Conservation (phyloP, 2,329 filamentous ascomycete species). For the Fusarium nygamai region DNA sequence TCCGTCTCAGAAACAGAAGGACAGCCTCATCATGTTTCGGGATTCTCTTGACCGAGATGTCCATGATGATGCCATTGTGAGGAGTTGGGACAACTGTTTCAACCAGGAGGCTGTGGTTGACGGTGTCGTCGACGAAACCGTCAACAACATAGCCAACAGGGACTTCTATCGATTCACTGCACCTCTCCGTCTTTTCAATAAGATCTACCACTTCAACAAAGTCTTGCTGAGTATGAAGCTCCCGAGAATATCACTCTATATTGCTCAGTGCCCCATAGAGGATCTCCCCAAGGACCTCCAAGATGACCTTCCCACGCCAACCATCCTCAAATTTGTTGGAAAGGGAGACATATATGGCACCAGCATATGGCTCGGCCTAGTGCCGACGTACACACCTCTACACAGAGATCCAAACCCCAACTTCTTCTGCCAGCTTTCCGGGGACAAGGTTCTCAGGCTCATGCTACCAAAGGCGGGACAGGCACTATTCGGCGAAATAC, state of each 20-base stretch:
- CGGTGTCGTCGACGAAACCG: neutral
- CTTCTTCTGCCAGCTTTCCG: slow-evolving; percentile 83
- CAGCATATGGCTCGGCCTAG: slow-evolving; percentile 87
- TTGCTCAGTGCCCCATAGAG: slow-evolving; percentile 81
- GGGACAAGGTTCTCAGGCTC: slow-evolving; percentile 78
- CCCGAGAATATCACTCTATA: slow-evolving; percentile 70
- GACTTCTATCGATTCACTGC: slow-evolving; percentile 67
- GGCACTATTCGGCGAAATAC: slow-evolving; percentile 67
- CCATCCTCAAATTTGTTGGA: slow-evolving; percentile 69
- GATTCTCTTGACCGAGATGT: slow-evolving; percentile 41
- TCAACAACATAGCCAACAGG: slow-evolving; percentile 24
- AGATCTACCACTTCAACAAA: slow-evolving; percentile 61
- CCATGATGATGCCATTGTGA: slow-evolving; percentile 46
- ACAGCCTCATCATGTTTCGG: slow-evolving; percentile 41
- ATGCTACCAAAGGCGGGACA: slow-evolving; percentile 72
- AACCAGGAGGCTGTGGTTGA: neutral
- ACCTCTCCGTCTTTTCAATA: slow-evolving; percentile 72
- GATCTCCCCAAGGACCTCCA: slow-evolving; percentile 72
- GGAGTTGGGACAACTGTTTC: slow-evolving; percentile 45
- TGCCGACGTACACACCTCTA: slow-evolving; percentile 88
- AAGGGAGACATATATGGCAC: slow-evolving; percentile 87
- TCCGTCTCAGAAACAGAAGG: slow-evolving; percentile 22
- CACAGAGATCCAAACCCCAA: slow-evolving; percentile 97
- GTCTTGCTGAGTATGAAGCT: slow-evolving; percentile 13
- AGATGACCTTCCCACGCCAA: slow-evolving; percentile 74